These are phyloP conservation scores for Trichoderma endophyticum DNA, from an alignment of 2,329 filamentous ascomycete genomes.

Conservation along the genomic window DNA sequence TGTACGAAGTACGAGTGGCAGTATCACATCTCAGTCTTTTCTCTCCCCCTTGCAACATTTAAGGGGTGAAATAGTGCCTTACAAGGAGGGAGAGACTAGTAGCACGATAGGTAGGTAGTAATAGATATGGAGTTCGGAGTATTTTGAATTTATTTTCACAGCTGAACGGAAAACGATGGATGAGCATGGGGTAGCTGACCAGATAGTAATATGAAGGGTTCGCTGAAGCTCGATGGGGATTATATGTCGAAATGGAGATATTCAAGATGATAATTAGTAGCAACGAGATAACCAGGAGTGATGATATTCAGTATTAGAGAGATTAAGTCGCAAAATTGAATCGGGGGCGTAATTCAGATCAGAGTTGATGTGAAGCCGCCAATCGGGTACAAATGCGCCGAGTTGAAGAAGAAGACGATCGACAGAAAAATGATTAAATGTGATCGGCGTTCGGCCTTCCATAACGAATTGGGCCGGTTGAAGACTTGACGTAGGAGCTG, in stretches of 20 bases:
- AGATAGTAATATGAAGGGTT: not conserved
- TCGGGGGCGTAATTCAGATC: not conserved
- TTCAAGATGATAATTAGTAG: not conserved
- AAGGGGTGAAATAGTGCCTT: not conserved
- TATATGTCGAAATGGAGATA: not conserved
- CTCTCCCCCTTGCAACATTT: not conserved
- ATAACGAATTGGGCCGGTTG: not conserved
- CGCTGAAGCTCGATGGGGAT: not conserved
- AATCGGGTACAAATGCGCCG: constrained; percentile 5
- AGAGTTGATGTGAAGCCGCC: not conserved
- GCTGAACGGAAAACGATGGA: not conserved
- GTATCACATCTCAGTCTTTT: not conserved
- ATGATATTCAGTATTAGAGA: not conserved
- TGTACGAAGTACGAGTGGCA: not conserved
- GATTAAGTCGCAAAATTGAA: not conserved
- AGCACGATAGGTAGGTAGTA: not conserved
- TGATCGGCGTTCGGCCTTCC: not conserved
- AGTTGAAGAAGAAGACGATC: not conserved
- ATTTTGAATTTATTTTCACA: not conserved
- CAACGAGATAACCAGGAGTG: not conserved
- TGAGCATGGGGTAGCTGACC: not conserved
- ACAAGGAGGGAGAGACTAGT: not conserved
- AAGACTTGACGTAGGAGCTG: not conserved
- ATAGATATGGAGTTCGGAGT: not conserved
- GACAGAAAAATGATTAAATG: not conserved